Base-by-base conservation (phyloP, 306 rosid genomes). In the Biancaea sappan region DNA sequence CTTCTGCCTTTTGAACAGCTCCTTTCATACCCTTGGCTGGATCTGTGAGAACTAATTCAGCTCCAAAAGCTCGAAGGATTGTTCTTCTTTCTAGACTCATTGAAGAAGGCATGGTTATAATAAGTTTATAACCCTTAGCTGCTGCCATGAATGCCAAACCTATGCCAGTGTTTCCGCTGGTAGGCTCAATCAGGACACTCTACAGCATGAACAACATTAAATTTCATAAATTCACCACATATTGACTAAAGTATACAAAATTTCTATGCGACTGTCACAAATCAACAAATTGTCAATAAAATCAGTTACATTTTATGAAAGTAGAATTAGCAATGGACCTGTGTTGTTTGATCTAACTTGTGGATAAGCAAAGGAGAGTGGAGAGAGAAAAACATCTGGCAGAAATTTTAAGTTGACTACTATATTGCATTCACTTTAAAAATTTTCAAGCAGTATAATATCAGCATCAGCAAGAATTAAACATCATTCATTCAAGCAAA, bases 11-110 rank as follows among this genome's bases (percentile, higher is more conserved):
- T 72, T 84, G 89, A 73, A 90, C 86, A 51, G 96, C 92, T 46
- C 98, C 96, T 71, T 92, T 92, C 97, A 92, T 88, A 48, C 97
- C 97, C 79, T 84, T 85, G 80, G 96, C 92, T 6, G 96, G 97
- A 75, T 92, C 96, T 25, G 96, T 92, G 77, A 92, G 90, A 46
- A 92, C 92, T 72, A 92, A 86, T 75, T 90, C 94, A 46, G 97
- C 97, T 81, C 97, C 97, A 68, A 90, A 92, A 72, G 94, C 96
- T 77, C 66, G 82, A 35, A 92, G 97, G 82, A 90, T 92, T 72
- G 83, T 90, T 85, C 97, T 86, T 77, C 97, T 86, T 76, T 92
- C 97, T 14, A 88, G 94, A 83, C 96, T 90, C 97, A 92, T 92
- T 26, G 97, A 88, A 74, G 96, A 80, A 77, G 97, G 97, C 97